phyloP scores from a whole-genome alignment of 345 rosid genomes.

The Brassica rapa region DNA sequence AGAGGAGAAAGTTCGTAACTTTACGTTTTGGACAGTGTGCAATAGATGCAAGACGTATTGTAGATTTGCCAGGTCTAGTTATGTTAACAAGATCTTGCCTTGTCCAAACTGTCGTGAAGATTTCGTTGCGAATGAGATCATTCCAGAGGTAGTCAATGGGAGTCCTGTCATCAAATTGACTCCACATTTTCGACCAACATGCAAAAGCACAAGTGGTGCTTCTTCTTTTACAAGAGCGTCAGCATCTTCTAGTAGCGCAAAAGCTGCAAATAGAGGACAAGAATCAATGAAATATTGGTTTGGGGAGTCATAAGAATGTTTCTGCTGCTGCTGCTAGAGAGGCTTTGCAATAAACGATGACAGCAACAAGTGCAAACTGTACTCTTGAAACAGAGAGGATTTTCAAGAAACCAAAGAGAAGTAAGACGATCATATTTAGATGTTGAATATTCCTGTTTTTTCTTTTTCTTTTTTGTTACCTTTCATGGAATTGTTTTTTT shows the following conservation, averaged over 20 bases:
- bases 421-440: not conserved
- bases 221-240: conserved; percentile 19
- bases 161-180: not conserved
- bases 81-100: conserved; percentile 5
- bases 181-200: conserved; percentile 3
- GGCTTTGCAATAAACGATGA: not conserved
- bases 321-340: conserved; percentile 12
- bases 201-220: conserved; percentile 28
- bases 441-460: not conserved
- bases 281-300: conserved; percentile 41
- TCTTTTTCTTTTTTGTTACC: not conserved
- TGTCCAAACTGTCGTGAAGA: conserved; percentile 17
- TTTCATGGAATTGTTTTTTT: not conserved
- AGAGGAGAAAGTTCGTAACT: conserved; percentile 21
- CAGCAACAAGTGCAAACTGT: not conserved
- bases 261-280: conserved; percentile 32
- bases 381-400: not conserved
- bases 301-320: conserved; percentile 25
- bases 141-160: conserved; percentile 7
- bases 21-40: conserved; percentile 22
- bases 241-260: conserved; percentile 31
- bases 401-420: not conserved
- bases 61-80: not conserved
- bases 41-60: conserved; percentile 7
- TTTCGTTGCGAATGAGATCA: not conserved